Base-by-base conservation (phyloP, 1,139 yeast genomes). In the Chernovozyma aurita region DNA sequence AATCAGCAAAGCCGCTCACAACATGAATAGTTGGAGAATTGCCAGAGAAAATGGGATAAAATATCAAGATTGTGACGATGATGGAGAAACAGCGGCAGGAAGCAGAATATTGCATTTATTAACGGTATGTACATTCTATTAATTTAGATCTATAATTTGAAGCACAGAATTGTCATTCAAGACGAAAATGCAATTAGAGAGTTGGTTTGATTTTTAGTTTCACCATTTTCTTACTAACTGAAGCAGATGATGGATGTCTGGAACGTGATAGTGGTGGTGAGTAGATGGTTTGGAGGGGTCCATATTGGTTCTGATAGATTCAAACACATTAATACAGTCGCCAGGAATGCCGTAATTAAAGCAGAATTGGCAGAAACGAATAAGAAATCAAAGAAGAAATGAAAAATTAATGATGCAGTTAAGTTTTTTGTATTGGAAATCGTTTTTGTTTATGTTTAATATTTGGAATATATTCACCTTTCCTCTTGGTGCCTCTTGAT, bases 51-150 rank as follows among this genome's bases (percentile, higher is more conserved):
- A 72, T 24, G 81, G 78, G 0, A 72, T 79, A 0, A 69, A 73
- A 32, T 73, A 69, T 40, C 92, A 85, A 49, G 97, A 92, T 51
- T 87, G 85, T 51, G 97, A 92, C 50, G 98, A 94, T 54, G 98
- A 92, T 54, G 98, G 98, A 3, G 99, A 92, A 53, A 74, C 95
- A 0, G 98, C 97, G 0, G 96, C 98, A 0, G 98, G 99, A 4
- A 80, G 94, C 4, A 65, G 97, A 41, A 64, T 90, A 65, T 60
- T 88, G 39, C 97, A 88, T 64, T 61, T 90, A 37, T 61, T 90
- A 43, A 78, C 86, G 33, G 76, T 79, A 52, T 43, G 76, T 65
- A 24, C 18, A 17, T 28, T 18, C 12, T 22, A 22, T 22, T 22
- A n/a, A 11, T 28, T 11, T n/a, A 14, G n/a, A 17, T 24, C 25